Percentiles rank a stretch among this genome's conserved stretches.
These are phyloP conservation scores for Globisporangium yorkense DNA, from an alignment of 352 stramenopile species.

Conservation along the genomic window DNA sequence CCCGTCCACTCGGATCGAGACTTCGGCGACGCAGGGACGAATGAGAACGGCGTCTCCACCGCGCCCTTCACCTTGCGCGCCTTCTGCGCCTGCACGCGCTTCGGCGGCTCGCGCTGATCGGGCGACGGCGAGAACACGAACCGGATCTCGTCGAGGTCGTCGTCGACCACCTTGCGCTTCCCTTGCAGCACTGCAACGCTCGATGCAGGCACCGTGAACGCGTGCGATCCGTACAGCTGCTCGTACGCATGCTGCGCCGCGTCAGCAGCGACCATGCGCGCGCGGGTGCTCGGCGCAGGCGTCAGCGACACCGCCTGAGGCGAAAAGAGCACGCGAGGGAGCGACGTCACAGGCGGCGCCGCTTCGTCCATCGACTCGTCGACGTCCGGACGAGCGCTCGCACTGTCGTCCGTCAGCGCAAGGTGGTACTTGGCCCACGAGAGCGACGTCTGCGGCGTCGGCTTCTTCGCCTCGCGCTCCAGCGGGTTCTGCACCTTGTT, in stretches of 20 bases:
- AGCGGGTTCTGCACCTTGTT: slow-evolving; percentile 81
- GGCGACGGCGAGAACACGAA: slow-evolving; percentile 67
- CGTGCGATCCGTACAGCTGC: slow-evolving; percentile 28
- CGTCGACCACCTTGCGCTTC: slow-evolving; percentile 9
- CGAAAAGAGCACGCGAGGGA: slow-evolving; percentile 39
- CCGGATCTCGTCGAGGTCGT: slow-evolving; percentile 40
- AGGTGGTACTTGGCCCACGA: slow-evolving; percentile 87
- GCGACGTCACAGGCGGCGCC: slow-evolving; percentile 44
- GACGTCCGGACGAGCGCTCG: slow-evolving; percentile 6
- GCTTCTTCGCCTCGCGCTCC: slow-evolving; percentile 65
- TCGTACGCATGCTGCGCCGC: not conserved
- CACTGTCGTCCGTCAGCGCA: slow-evolving; percentile 31
- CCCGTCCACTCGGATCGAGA: slow-evolving; percentile 34
- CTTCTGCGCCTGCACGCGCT: slow-evolving; percentile 22
- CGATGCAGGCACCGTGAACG: slow-evolving; percentile 44
- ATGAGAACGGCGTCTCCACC: slow-evolving; percentile 45
- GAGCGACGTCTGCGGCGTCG: slow-evolving; percentile 67
- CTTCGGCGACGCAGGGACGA: slow-evolving; percentile 63
- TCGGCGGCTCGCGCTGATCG: slow-evolving; percentile 50
- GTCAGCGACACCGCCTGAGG: slow-evolving; percentile 34
- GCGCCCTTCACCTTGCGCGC: slow-evolving; percentile 16
- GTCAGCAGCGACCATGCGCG: slow-evolving; percentile 1
- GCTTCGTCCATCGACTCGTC: slow-evolving; percentile 26
- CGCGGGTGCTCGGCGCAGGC: slow-evolving; percentile 12
- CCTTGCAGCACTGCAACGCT: slow-evolving; percentile 10